A percentile compares a stretch with the other conserved stretches of the same genome.
These are phyloP conservation scores for Besnoitia besnoiti DNA, from an alignment of 169 alveolate species.

Conservation along the genomic window DNA sequence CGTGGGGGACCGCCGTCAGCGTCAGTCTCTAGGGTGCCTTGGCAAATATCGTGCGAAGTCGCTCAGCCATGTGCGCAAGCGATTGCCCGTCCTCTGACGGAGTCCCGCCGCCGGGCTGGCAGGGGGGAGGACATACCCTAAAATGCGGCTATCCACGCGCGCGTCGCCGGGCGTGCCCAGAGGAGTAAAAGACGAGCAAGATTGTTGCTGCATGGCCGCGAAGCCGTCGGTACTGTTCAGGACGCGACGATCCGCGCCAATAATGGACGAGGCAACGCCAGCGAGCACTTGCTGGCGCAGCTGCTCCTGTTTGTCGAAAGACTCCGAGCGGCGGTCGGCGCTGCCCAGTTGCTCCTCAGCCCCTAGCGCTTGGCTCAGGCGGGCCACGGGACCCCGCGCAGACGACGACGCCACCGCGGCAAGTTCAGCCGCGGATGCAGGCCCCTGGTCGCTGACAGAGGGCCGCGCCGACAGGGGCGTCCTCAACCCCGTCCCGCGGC, in stretches of 20 bases:
- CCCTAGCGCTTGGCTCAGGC: background rate
- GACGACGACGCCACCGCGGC: background rate
- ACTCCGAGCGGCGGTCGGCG: background rate
- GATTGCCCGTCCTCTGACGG: background rate
- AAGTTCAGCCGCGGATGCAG: background rate
- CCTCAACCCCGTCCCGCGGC: background rate
- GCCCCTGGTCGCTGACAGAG: background rate
- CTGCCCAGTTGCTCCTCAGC: background rate
- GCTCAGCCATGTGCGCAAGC: too few species aligned
- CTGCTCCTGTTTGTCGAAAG: background rate
- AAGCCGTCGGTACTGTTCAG: background rate
- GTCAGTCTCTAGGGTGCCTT: too few species aligned
- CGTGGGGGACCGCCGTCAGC: too few species aligned
- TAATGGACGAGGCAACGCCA: background rate
- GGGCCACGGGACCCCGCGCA: background rate
- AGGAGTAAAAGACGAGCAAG: background rate
- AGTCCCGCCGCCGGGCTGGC: background rate
- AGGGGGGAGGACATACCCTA: background rate
- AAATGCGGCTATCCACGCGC: background rate
- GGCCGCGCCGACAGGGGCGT: background rate
- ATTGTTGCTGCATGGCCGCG: constrained; percentile 2
- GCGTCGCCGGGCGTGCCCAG: background rate
- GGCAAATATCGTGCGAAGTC: too few species aligned
- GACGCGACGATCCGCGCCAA: background rate
- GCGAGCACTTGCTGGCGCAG: background rate